Conservation (phyloP, 331 rosid species). For the Phaseolus coccineus region DNA sequence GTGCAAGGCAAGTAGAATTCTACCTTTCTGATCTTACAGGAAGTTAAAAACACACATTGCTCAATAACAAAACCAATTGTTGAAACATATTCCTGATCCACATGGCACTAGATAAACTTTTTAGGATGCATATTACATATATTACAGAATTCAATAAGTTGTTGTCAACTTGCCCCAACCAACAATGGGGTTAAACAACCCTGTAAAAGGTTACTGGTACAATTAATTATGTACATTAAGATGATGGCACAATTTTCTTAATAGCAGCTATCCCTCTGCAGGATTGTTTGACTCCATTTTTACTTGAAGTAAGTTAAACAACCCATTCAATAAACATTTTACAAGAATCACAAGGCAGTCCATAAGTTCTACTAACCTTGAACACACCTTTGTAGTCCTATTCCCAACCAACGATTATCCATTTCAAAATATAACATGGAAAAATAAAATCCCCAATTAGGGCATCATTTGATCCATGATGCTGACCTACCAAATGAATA, state of each 20-base stretch:
- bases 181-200: too few relatives aligned
- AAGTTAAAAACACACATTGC: not conserved
- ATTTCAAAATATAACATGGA: not conserved
- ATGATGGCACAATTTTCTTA: too few relatives aligned
- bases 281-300: too few relatives aligned
- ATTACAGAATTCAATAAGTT: not conserved
- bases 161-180: too few relatives aligned
- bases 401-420: not conserved
- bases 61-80: constrained; percentile 12
- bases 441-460: not conserved
- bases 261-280: too few relatives aligned
- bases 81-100: constrained; percentile 25
- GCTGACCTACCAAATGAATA: not conserved
- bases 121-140: not conserved
- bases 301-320: too few relatives aligned
- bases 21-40: constrained; percentile 10
- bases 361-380: constrained; percentile 8
- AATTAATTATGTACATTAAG: too few relatives aligned
- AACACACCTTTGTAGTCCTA: not conserved
- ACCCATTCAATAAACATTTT: not conserved
- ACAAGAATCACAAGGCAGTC: not conserved
- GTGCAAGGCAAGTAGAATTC: constrained; percentile 11
- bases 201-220: too few relatives aligned
- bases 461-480: not conserved
- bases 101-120: not conserved